Conservation (phyloP, 768 basidiomycete genomes). For the Xanthoconium purpureum region DNA sequence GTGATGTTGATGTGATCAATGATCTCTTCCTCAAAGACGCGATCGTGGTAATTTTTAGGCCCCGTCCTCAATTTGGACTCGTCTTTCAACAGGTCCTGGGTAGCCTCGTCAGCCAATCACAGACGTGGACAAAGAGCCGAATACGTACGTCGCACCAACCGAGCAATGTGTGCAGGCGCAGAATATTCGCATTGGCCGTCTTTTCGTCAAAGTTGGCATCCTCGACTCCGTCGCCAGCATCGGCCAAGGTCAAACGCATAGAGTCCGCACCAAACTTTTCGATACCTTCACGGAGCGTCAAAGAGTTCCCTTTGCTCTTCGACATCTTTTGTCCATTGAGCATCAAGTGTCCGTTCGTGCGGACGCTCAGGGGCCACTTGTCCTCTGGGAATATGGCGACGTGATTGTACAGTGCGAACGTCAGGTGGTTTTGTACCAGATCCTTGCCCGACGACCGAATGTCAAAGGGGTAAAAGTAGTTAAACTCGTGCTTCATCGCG, state of each 20-base stretch:
- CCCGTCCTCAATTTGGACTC: conserved; percentile 71
- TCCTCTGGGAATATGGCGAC: conserved; percentile 86
- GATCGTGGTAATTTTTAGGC: conserved; percentile 75
- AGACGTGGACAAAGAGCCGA: background rate
- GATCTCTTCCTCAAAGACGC: conserved; percentile 88
- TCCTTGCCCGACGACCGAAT: conserved; percentile 98
- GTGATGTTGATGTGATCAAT: conserved; percentile 81
- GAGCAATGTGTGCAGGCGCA: conserved; percentile 86
- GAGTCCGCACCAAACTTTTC: conserved; percentile 97
- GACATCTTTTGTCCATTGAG: conserved; percentile 99
- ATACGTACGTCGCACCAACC: conserved; percentile 85
- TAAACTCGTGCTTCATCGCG: conserved; percentile 82
- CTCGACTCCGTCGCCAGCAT: conserved; percentile 95
- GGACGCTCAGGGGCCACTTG: conserved; percentile 89
- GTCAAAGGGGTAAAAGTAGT: conserved; percentile 98
- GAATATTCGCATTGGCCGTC: conserved; percentile 93
- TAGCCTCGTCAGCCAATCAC: background rate
- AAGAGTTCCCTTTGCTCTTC: conserved; percentile 93
- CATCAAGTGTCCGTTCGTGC: conserved; percentile 95
- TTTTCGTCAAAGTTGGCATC: conserved; percentile 99
- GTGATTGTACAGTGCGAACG: conserved; percentile 93
- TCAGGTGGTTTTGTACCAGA: conserved; percentile 91
- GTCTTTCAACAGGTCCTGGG: conserved; percentile 77
- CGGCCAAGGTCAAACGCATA: conserved; percentile 86
- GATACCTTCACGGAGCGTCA: conserved; percentile 86